phyloP scores from a whole-genome alignment of 106 monocot genomes.

The Acorus calamus region DNA sequence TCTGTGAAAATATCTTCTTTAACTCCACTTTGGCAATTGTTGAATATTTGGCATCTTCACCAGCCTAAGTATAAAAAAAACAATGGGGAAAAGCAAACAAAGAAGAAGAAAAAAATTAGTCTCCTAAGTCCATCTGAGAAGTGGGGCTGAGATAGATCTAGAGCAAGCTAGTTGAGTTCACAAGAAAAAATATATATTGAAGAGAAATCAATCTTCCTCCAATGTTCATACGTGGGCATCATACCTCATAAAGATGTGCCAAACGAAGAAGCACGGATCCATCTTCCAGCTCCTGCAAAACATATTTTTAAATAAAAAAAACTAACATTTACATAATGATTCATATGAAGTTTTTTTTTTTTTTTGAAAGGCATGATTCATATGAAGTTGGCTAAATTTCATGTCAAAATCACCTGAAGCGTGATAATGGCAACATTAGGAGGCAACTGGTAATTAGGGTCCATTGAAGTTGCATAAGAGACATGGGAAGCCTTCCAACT shows the following conservation, averaged over 20 bases:
- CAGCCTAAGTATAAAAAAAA: constrained; percentile 22
- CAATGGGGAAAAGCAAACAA: neutral
- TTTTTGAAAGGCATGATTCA: neutral
- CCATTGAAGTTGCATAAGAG: constrained; percentile 29
- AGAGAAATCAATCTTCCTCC: too few species aligned
- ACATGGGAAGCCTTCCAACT: constrained; percentile 51
- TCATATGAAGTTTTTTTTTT: too few species aligned
- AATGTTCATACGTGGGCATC: neutral
- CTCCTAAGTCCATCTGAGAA: too few species aligned
- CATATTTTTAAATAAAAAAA: neutral
- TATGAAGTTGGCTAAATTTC: neutral
- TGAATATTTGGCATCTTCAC: constrained; percentile 55
- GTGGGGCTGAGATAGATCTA: neutral
- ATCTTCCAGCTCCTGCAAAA: constrained; percentile 56
- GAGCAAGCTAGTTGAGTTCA: neutral
- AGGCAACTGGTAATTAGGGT: constrained; percentile 48
- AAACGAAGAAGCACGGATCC: constrained; percentile 56
- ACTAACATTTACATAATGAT: too few species aligned
- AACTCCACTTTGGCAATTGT: constrained; percentile 59
- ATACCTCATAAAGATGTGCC: constrained; percentile 84
- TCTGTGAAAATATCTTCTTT: constrained; percentile 43
- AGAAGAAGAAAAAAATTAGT: too few species aligned
- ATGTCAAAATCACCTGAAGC: constrained; percentile 41
- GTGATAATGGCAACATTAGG: constrained; percentile 79
- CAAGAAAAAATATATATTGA: neutral